Evolutionary conservation across 495 filamentous ascomycete genomes (phyloP).

Genomic region (Lasiosphaeris hirsuta): DNA sequence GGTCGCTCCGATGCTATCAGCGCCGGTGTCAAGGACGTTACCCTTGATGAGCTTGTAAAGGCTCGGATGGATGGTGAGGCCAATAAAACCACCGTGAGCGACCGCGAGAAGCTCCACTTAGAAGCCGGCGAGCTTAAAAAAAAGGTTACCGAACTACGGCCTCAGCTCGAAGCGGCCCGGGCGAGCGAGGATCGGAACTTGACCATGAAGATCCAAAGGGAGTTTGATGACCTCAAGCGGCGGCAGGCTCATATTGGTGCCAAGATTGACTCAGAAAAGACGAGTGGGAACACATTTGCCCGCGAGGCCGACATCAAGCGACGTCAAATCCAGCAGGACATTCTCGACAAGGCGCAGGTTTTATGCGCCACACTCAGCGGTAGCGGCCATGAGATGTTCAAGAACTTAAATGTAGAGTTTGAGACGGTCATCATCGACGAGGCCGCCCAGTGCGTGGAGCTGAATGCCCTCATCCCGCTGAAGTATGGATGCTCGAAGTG

Average conservation of each 20-base stretch:
- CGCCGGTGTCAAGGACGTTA: slow-evolving; percentile 82
- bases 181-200: slow-evolving; percentile 55
- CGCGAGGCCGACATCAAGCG: slow-evolving; percentile 83
- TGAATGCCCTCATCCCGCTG: slow-evolving; percentile 92
- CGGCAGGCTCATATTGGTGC: slow-evolving; percentile 68
- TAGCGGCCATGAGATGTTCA: slow-evolving; percentile 97
- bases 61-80: slow-evolving; percentile 56
- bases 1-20: slow-evolving; percentile 94
- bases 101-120: slow-evolving; percentile 74
- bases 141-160: slow-evolving; percentile 61
- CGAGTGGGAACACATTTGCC: slow-evolving; percentile 69
- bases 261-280: slow-evolving; percentile 79
- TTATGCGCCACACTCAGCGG: slow-evolving; percentile 94
- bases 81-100: slow-evolving; percentile 50
- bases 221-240: slow-evolving; percentile 75
- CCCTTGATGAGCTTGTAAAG: slow-evolving; percentile 86
- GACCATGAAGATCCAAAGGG: slow-evolving; percentile 62
- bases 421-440: slow-evolving; percentile 98
- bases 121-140: slow-evolving; percentile 76
- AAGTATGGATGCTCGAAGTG: slow-evolving; percentile 98
- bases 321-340: slow-evolving; percentile 80
- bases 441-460: slow-evolving; percentile 94
- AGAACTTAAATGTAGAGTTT: slow-evolving; percentile 89
- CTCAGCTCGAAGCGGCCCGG: slow-evolving; percentile 66
- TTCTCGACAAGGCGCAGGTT: slow-evolving; percentile 84